phyloP scores from a whole-genome alignment of 1,139 yeast genomes.

The Geotrichum histeridarum region DNA sequence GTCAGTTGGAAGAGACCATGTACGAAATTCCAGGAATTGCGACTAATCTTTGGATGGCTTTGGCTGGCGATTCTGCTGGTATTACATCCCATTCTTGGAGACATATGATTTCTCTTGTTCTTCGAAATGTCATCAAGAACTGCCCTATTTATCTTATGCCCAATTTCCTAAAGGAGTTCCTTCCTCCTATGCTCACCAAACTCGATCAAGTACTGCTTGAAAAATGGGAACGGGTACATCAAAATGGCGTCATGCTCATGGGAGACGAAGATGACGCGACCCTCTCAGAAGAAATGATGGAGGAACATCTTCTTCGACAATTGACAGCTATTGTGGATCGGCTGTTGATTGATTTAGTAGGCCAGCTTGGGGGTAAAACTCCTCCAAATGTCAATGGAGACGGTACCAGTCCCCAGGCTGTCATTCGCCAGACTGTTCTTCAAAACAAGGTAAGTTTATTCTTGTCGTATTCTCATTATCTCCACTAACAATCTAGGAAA shows the following conservation, averaged over 20 bases:
- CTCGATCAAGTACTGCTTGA: constrained; percentile 63
- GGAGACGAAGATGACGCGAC: constrained; percentile 66
- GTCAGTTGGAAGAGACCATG: constrained; percentile 83
- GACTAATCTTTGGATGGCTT: constrained; percentile 69
- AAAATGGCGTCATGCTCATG: constrained; percentile 63
- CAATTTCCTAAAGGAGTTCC: constrained; percentile 65
- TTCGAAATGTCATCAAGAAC: constrained; percentile 78
- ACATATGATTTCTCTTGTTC: constrained; percentile 85
- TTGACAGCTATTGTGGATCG: constrained; percentile 91
- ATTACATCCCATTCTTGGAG: constrained; percentile 95
- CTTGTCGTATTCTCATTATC: not conserved
- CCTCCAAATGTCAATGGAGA: constrained; percentile 23
- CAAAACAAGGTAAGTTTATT: constrained; percentile 43
- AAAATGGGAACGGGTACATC: constrained; percentile 72
- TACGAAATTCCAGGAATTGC: constrained; percentile 85
- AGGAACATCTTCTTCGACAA: constrained; percentile 88
- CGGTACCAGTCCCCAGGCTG: constrained; percentile 30
- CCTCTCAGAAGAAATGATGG: constrained; percentile 96
- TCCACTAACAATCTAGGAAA: constrained; percentile 32
- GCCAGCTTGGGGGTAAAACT: constrained; percentile 45
- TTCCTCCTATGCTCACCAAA: constrained; percentile 70
- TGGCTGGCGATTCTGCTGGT: constrained; percentile 80
- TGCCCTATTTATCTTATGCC: constrained; percentile 73
- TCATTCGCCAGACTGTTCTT: constrained; percentile 60
- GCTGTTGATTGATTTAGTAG: constrained; percentile 79